phyloP scores from a whole-genome alignment of 352 stramenopile genomes.

The Globisporangium apiculatum region DNA sequence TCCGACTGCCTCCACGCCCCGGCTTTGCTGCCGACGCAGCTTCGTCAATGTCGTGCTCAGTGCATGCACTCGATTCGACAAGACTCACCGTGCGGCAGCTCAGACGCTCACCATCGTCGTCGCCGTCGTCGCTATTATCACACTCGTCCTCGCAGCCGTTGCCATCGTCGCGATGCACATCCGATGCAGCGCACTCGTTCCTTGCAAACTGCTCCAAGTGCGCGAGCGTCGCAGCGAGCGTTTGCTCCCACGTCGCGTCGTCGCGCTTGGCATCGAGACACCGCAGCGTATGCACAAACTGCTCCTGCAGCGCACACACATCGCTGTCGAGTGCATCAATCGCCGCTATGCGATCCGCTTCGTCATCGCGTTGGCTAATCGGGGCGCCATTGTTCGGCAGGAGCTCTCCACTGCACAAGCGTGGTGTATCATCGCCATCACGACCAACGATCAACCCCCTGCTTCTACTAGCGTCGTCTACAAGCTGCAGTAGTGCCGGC shows the following conservation, averaged over 20 bases:
- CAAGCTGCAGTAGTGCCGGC: too few species aligned
- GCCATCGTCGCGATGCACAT: not conserved
- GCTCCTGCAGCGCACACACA: not conserved
- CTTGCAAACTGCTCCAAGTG: slow-evolving; percentile 3
- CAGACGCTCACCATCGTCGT: not conserved
- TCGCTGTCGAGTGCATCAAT: not conserved
- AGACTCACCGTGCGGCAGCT: slow-evolving; percentile 11
- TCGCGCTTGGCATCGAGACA: not conserved
- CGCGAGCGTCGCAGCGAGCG: slow-evolving; percentile 2
- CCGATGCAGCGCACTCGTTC: not conserved
- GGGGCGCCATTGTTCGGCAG: not conserved
- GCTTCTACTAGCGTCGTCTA: too few species aligned
- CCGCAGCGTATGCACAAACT: slow-evolving; percentile 1
- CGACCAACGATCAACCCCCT: too few species aligned
- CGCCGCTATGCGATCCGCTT: not conserved
- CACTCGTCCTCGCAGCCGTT: not conserved
- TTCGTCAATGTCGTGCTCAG: not conserved
- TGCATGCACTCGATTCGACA: slow-evolving; percentile 1
- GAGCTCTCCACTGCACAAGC: not conserved
- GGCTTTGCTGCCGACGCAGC: too few species aligned
- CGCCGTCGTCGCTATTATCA: not conserved
- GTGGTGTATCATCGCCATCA: too few species aligned
- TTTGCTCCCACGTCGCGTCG: not conserved
- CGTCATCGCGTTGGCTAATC: too few species aligned
- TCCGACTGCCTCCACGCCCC: too few species aligned